Evolutionary conservation across 1,284 basidiomycete species (phyloP), one percentile per base, ranked within the genome.

Genomic region (Moesziomyces parantarcticus): DNA sequence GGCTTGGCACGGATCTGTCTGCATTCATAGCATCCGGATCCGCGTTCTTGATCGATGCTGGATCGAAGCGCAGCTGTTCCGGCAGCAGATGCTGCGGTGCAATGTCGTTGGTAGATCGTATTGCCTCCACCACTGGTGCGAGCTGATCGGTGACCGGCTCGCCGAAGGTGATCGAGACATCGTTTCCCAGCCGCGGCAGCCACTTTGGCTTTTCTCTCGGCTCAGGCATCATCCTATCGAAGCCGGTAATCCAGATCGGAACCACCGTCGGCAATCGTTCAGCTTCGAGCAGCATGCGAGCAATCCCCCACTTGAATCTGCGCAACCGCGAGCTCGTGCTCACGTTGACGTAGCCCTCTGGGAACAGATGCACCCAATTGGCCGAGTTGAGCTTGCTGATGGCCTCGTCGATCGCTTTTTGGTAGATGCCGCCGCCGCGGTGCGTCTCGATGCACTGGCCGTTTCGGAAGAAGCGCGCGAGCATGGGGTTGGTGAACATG

Each of bases 281-380:
- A 14, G 73, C 54, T 40, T 79, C 78, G 49, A 78, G 67, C 23
- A 76, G 40, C 52, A 76, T 61, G 25, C 91, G 92, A 84, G 83
- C 93, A 90, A 97, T 87, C 59, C 96, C 97, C 97, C 96, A 99
- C 86, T 97, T 97, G 85, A 99, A 98, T 46, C 92, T 87, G 7
- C 90, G 87, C 64, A 98, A 83, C 43, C 87, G 85, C 10, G 87
- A 85, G 18, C 85, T 76, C 2, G 86, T 86, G 79, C 91, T 89
- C 10, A 87, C 85, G 80, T 93, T 92, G 46, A 98, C 90, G 75
- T 91, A 92, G 22, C 96, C 95, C 84, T 99, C 97, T 0, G 93
- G 90, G 76, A 95, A 99, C 43, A 99, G 87, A 81, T 99, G 96
- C 13, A 96, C 93, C 96, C 95, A 98, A 61, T 88, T 88, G 13